Evolutionary conservation across 2,329 filamentous ascomycete genomes (phyloP), one percentile per base, ranked within the genome.

Genomic region (Aspergillus ochraceoroseus): DNA sequence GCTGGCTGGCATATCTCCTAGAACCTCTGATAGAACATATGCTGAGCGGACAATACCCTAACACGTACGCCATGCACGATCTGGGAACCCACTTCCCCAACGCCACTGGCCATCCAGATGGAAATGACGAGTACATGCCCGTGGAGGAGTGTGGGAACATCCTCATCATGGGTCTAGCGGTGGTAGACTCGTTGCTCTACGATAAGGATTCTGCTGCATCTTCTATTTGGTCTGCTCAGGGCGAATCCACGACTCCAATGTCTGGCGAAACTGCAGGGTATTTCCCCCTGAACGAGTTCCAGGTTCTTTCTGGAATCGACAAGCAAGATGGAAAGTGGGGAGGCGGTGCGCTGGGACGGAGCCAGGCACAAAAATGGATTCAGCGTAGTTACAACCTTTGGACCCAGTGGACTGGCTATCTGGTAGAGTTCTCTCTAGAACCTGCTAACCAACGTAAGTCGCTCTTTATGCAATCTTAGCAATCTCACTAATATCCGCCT

Each of bases 21-120:
- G 85, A 90, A 60, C 86, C 86, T 4, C 70, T 90, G 15, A 74
- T 92, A 37, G 86, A 92, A 64, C 84, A 92, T 61, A 85, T 85
- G 70, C 66, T 85, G 15, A 87, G 83, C 56, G 85, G 85, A 1
- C 83, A 89, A 59, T 94, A 92, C 58, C 87, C 87, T 5, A 90
- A 85, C 55, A 74, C 68, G 13, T 75, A 70, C 51, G 65, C 68
- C 7, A 76, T 76, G 59, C 71, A 77, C 47, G 74, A 77, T 42
- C 55, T 77, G 6, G 74, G 74, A 3, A 61, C 66, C 0, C 67
- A 73, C 41, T 77, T 72, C 55, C 74, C 74, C 13, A 76, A 76
- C 49, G 74, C 72, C 7, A 76, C 73, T 7, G 74, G 74, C 2
- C 74, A 77, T 46, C 59, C 67, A 3, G 70, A 74, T 37, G 73